Evolutionary conservation across 768 basidiomycete genomes (phyloP).

Genomic region (Crassisporium funariophilum): DNA sequence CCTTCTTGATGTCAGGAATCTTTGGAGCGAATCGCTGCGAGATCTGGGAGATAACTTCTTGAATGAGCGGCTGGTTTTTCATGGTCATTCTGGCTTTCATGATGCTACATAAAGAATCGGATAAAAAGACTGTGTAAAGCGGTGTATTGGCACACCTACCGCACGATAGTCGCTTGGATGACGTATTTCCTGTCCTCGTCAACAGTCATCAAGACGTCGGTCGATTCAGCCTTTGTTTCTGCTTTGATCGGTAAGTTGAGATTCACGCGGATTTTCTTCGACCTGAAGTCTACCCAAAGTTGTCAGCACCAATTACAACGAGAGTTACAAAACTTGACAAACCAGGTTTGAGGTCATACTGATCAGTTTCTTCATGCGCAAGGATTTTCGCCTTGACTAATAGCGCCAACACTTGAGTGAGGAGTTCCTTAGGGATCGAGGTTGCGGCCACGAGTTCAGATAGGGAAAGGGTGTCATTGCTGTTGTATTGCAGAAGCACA

Average conservation of each 20-base stretch:
- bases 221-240: conserved; percentile 89
- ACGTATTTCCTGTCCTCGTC: conserved; percentile 98
- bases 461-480: conserved; percentile 81
- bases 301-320: not conserved
- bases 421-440: conserved; percentile 73
- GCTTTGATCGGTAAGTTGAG: conserved; percentile 92
- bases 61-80: conserved; percentile 90
- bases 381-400: conserved; percentile 89
- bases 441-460: conserved; percentile 82
- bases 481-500: conserved; percentile 93
- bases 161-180: conserved; percentile 93
- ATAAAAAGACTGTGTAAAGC: no score
- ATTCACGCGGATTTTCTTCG: conserved; percentile 92
- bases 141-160: conserved; percentile 42
- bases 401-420: conserved; percentile 68
- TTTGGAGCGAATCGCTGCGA: conserved; percentile 89
- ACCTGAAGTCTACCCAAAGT: conserved; percentile 69
- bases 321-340: conserved; percentile 14
- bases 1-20: conserved; percentile 97
- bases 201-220: conserved; percentile 92
- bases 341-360: conserved; percentile 89
- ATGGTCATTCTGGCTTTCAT: conserved; percentile 96
- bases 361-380: conserved; percentile 83
- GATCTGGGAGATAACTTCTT: conserved; percentile 89
- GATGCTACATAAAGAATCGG: conserved; percentile 52